Conservation (phyloP, 805 yeast species). For the Metschnikowia cerradonensis region DNA sequence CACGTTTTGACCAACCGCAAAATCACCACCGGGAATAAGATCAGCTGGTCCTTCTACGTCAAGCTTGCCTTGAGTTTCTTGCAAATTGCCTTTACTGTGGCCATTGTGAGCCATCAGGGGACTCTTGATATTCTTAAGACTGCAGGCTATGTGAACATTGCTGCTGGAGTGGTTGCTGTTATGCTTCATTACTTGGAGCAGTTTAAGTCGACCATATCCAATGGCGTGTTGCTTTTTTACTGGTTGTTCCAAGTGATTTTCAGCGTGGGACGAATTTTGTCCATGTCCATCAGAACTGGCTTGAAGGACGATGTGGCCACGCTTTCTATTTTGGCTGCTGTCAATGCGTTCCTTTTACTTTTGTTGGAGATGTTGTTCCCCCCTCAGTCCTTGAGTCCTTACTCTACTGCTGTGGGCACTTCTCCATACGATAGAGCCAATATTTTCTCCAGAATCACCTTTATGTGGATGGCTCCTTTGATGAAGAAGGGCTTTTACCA, state of each 20-base stretch:
- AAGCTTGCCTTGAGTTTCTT: conserved; percentile 38
- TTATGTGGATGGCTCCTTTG: conserved; percentile 86
- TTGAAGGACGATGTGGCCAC: conserved; percentile 19
- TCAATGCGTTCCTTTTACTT: conserved; percentile 40
- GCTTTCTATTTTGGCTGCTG: conserved; percentile 29
- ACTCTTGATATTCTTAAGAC: conserved; percentile 21
- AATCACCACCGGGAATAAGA: conserved; percentile 28
- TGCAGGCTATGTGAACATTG: conserved; percentile 26
- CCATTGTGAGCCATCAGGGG: conserved; percentile 14
- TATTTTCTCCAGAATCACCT: conserved; percentile 71
- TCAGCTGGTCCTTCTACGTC: conserved; percentile 37
- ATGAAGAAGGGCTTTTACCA: conserved; percentile 74
- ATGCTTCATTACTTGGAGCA: conserved; percentile 69
- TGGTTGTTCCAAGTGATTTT: conserved; percentile 62
- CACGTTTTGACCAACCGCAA: conserved; percentile 27
- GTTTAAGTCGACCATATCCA: conserved; percentile 59
- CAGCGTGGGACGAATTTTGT: conserved; percentile 42
- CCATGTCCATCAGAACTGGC: conserved; percentile 35
- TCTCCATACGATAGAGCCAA: conserved; percentile 33
- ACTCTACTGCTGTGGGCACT: conserved; percentile 2
- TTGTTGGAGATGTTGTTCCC: conserved; percentile 42
- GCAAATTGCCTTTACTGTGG: conserved; percentile 37
- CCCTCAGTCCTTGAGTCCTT: conserved; percentile 18
- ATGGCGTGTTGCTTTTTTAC: conserved; percentile 63
- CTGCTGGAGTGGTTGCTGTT: conserved; percentile 49